Conservation (phyloP, 768 basidiomycete species). For the Amanita brunnescens region DNA sequence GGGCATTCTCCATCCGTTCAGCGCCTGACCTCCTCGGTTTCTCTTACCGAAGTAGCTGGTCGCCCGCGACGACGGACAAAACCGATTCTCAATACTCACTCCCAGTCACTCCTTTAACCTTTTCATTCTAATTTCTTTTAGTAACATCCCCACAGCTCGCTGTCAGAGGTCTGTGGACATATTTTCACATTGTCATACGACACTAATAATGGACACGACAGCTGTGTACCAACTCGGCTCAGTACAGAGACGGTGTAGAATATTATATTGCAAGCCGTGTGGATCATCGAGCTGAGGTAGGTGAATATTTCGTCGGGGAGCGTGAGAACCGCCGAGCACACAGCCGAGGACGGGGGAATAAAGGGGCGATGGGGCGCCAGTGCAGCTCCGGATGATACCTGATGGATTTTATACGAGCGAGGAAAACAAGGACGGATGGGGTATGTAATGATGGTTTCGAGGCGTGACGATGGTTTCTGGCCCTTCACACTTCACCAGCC, state of each 20-base stretch:
- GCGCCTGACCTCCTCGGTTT: slow-evolving; percentile 25
- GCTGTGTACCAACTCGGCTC: not conserved
- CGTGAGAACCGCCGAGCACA: slow-evolving; percentile 1
- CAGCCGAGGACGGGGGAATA: slow-evolving; percentile 1
- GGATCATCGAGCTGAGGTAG: not conserved
- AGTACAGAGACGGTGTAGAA: too few species aligned
- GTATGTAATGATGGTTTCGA: slow-evolving; percentile 8
- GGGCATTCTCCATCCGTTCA: slow-evolving; percentile 39
- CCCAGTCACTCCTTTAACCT: slow-evolving; percentile 41
- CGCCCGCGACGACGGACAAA: slow-evolving; percentile 28
- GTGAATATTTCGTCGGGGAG: slow-evolving; percentile 2
- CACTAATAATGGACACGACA: not conserved
- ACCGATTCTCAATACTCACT: slow-evolving; percentile 33
- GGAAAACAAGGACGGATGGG: slow-evolving; percentile 3
- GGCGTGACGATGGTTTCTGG: slow-evolving; percentile 3
- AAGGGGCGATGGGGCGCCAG: not conserved
- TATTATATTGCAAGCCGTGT: not conserved
- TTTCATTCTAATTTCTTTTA: slow-evolving; percentile 22
- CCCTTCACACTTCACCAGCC: slow-evolving; percentile 8
- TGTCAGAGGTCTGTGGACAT: not conserved
- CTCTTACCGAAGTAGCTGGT: slow-evolving; percentile 20
- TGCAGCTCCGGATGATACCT: not conserved
- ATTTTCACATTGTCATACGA: not conserved
- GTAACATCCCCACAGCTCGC: slow-evolving; percentile 1
- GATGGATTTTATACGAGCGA: slow-evolving; percentile 2